These are phyloP conservation scores for Pseudofabraea citricarpa DNA, from an alignment of 2,329 filamentous ascomycete species.

Conservation along the genomic window DNA sequence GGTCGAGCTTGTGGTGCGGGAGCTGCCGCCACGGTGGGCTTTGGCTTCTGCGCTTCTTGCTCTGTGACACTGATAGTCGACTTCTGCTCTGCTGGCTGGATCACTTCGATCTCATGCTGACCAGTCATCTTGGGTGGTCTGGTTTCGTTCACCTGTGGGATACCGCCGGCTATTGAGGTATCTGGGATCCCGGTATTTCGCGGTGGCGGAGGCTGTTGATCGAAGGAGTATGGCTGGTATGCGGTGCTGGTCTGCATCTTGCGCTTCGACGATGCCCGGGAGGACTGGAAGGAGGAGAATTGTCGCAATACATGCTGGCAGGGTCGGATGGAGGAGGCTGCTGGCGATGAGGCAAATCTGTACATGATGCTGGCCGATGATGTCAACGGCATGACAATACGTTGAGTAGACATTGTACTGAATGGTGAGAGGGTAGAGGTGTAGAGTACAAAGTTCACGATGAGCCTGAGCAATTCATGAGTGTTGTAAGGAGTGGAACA, in stretches of 20 bases:
- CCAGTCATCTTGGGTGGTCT: slow-evolving; percentile 36
- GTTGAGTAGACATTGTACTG: slow-evolving; percentile 23
- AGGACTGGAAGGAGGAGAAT: slow-evolving; percentile 40
- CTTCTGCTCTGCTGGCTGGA: slow-evolving; percentile 20
- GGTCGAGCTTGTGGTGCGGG: slow-evolving; percentile 28
- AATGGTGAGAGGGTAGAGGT: background rate
- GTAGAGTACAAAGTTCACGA: background rate
- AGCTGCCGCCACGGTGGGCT: slow-evolving; percentile 36
- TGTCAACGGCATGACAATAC: slow-evolving; percentile 24
- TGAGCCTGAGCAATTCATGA: background rate
- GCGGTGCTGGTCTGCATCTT: slow-evolving; percentile 62
- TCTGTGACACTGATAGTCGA: slow-evolving; percentile 49
- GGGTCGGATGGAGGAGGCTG: slow-evolving; percentile 29
- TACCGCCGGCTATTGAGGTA: slow-evolving; percentile 52
- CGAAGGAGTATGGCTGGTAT: slow-evolving; percentile 56
- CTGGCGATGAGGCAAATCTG: slow-evolving; percentile 22
- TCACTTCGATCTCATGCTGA: slow-evolving; percentile 22
- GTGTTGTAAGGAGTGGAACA: background rate
- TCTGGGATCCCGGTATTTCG: slow-evolving; percentile 54
- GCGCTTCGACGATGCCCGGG: slow-evolving; percentile 46
- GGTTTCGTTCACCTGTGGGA: slow-evolving; percentile 37
- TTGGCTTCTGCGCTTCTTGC: slow-evolving; percentile 62
- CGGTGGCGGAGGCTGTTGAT: slow-evolving; percentile 45
- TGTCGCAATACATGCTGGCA: slow-evolving; percentile 36
- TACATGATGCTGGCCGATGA: slow-evolving; percentile 23